Evolutionary conservation across 257 asterid genomes (phyloP), one percentile per base, ranked within the genome.

Genomic region (Misopates orontium): DNA sequence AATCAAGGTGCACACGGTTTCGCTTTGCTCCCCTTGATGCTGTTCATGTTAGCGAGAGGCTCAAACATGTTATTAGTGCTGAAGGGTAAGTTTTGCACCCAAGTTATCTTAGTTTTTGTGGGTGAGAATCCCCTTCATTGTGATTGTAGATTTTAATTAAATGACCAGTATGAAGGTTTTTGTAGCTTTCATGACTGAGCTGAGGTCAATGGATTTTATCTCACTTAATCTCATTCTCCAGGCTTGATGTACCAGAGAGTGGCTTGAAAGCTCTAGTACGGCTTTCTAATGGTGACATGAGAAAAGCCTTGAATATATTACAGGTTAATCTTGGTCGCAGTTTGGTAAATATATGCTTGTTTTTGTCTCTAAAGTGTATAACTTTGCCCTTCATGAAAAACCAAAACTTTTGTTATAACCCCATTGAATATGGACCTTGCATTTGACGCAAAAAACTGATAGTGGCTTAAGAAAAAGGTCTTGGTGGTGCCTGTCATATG

Each of bases 11-110:
- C 73, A 94, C 99, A 20, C 85, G 97, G 20, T 94, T 94, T 76
- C 94, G 97, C 57, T 94, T 94, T 86, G 96, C 99, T 57, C 99
- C 99, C 70, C 99, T 94, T 24, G 89, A 88, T 75, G 83, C 82
- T 48, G 75, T 86, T 77, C 92, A 90, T 64, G 89, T 94, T 56
- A 73, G 66, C 14, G 95, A 90, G 82, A 83, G 99, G 75, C 92
- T 90, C 71, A 88, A 80, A 72, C 91, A 85, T 77, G 99, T 94
- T 58, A 85, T 90, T 56, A 80, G 54, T 14, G 77, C 91, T 59
- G 99, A 94, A 83, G 83, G 85, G 99, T 88, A 82, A 74, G 84
- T 71, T 69, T 57, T 70, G 22, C 40, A 32, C 69, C 56, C 54
- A 10, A 36, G 40, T 21, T 60, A 20, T 21, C 17, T 44, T 45